Evolutionary conservation across 306 rosid species (phyloP).

Genomic region (Purshia tridentata): DNA sequence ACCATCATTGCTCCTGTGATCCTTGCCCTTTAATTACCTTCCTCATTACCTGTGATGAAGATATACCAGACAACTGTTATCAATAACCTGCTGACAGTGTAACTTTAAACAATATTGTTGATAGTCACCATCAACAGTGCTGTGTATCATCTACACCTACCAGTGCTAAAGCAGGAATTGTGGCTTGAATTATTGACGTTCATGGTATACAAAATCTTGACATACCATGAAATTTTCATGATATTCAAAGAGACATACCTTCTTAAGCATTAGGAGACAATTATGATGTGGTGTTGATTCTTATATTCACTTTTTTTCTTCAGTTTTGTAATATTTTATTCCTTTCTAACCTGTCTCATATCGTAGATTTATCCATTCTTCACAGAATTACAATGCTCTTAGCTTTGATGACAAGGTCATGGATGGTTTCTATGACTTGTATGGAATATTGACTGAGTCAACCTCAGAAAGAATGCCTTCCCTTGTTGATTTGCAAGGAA

Average conservation of each 20-base stretch:
- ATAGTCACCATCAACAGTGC: slow-evolving; percentile 25
- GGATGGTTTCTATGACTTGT: slow-evolving; percentile 96
- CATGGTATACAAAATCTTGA: background rate
- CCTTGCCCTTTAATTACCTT: slow-evolving; percentile 25
- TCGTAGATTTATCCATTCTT: slow-evolving; percentile 88
- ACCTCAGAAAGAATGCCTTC: slow-evolving; percentile 81
- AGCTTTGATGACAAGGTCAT: slow-evolving; percentile 91
- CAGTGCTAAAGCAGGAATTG: background rate
- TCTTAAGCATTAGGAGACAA: slow-evolving; percentile 3
- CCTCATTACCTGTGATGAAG: slow-evolving; percentile 20
- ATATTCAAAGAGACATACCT: background rate
- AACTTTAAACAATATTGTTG: slow-evolving; percentile 25
- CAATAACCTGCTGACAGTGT: slow-evolving; percentile 17
- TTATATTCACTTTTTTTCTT: slow-evolving; percentile 28
- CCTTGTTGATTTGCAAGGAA: slow-evolving; percentile 90
- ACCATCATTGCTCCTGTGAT: slow-evolving; percentile 34
- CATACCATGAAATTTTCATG: background rate
- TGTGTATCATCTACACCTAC: slow-evolving; percentile 6
- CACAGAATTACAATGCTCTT: slow-evolving; percentile 96
- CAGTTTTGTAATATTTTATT: slow-evolving; percentile 42
- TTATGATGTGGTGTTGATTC: slow-evolving; percentile 20
- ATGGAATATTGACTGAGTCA: slow-evolving; percentile 64
- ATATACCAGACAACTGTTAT: slow-evolving; percentile 25
- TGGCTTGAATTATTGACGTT: background rate
- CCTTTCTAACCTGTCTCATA: slow-evolving; percentile 79